Evolutionary conservation across 2,329 filamentous ascomycete species (phyloP).

Genomic region (Laburnicola sp.): DNA sequence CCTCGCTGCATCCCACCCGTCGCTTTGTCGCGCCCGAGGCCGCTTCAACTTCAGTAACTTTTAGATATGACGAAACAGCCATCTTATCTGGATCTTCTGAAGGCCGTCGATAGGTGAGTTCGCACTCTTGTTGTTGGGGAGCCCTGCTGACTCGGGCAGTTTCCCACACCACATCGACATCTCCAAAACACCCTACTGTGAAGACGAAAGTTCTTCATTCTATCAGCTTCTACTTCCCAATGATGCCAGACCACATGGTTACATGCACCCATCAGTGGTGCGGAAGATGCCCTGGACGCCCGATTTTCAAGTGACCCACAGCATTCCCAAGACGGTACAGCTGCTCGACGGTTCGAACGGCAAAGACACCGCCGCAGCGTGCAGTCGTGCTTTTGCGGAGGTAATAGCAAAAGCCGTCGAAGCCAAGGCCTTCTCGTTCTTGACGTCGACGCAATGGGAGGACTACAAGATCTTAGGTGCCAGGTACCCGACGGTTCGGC

Average conservation of each 20-base stretch:
- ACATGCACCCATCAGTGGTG: conserved; percentile 62
- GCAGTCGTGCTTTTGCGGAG: conserved; percentile 6
- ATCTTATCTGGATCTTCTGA: conserved; percentile 5
- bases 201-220: conserved; percentile 45
- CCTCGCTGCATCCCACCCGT: background rate
- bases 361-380: conserved; percentile 1
- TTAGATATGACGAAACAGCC: background rate
- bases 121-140: background rate
- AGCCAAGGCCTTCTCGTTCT: background rate
- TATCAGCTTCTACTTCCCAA: conserved; percentile 68
- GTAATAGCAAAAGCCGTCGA: conserved; percentile 5
- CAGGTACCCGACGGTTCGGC: conserved; percentile 45
- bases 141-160: conserved; percentile 1
- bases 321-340: conserved; percentile 60
- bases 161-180: conserved; percentile 9
- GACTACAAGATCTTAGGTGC: conserved; percentile 39
- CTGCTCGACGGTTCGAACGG: conserved; percentile 54
- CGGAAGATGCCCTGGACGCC: conserved; percentile 56
- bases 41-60: background rate
- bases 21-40: background rate
- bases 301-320: conserved; percentile 62
- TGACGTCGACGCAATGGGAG: conserved; percentile 4
- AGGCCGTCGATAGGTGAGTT: conserved; percentile 7
- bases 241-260: conserved; percentile 61
- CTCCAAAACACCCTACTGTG: conserved; percentile 3